Conservation (phyloP, 306 rosid species). For the Rosa chinensis region DNA sequence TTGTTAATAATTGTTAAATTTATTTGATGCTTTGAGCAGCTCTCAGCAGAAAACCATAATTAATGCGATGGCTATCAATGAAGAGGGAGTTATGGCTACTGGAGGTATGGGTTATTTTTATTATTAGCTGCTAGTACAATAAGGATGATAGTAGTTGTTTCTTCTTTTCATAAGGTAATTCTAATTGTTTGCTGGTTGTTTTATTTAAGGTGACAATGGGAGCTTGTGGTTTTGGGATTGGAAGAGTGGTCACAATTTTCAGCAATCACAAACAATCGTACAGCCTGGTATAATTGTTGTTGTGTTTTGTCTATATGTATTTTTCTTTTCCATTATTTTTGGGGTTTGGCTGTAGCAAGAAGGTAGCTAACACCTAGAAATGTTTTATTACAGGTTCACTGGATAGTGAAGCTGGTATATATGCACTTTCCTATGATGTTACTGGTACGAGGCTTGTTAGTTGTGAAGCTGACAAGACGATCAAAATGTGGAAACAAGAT, state of each 20-base stretch:
- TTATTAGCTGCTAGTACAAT: background rate
- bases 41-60: conserved; percentile 97
- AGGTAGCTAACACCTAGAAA: background rate
- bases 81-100: conserved; percentile 90
- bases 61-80: conserved; percentile 95
- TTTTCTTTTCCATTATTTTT: background rate
- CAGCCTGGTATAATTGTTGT: conserved; percentile 71
- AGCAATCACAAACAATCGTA: conserved; percentile 92
- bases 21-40: conserved; percentile 40
- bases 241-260: conserved; percentile 97
- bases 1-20: conserved; percentile 10
- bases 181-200: background rate
- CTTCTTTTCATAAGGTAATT: background rate
- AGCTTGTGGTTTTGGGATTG: conserved; percentile 99
- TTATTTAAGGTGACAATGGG: conserved; percentile 85
- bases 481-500: conserved; percentile 97
- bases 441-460: conserved; percentile 86
- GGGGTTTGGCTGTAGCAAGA: background rate
- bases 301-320: background rate
- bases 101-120: conserved; percentile 66
- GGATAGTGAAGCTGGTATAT: conserved; percentile 98
- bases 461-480: conserved; percentile 97
- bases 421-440: conserved; percentile 67
- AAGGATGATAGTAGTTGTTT: background rate
- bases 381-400: conserved; percentile 61